Conservation (phyloP, 2,329 filamentous ascomycete genomes). For the Fusarium oligoseptatum region DNA sequence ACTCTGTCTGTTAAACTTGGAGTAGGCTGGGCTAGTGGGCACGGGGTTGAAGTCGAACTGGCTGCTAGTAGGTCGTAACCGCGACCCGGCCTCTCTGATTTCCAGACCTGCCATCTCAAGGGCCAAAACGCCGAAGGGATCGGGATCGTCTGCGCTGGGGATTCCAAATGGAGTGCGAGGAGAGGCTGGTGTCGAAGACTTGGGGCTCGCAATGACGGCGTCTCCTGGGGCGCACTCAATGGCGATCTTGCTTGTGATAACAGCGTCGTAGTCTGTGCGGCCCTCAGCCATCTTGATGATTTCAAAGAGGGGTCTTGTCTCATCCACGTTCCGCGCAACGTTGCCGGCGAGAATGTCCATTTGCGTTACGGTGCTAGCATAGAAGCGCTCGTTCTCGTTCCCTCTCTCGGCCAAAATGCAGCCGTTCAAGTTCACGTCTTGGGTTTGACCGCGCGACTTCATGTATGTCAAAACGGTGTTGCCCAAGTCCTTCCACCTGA, state of each 20-base stretch:
- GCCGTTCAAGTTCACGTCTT: constrained; percentile 67
- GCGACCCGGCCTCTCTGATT: constrained; percentile 87
- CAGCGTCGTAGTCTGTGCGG: constrained; percentile 78
- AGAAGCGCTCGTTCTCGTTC: constrained; percentile 73
- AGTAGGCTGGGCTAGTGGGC: constrained; percentile 79
- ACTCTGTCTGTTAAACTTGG: constrained; percentile 74
- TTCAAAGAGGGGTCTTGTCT: constrained; percentile 75
- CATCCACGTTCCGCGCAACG: constrained; percentile 66
- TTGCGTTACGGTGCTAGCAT: constrained; percentile 62
- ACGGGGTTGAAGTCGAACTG: constrained; percentile 86
- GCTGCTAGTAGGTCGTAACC: constrained; percentile 77
- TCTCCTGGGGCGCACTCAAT: constrained; percentile 82
- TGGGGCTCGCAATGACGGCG: constrained; percentile 66
- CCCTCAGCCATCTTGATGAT: constrained; percentile 92
- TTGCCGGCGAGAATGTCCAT: constrained; percentile 71
- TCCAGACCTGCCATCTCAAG: constrained; percentile 91
- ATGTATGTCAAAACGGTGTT: constrained; percentile 71
- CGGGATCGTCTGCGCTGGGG: constrained; percentile 83
- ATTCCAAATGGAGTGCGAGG: constrained; percentile 77
- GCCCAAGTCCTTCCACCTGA: constrained; percentile 65
- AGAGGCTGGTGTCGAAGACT: constrained; percentile 50
- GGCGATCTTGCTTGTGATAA: constrained; percentile 73
- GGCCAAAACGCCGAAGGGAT: constrained; percentile 91
- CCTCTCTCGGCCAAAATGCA: constrained; percentile 68
- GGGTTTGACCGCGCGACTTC: constrained; percentile 69